Percentiles rank a stretch among this genome's conserved stretches.
phyloP scores from a whole-genome alignment of 1,284 basidiomycete species.

The Austroboletus novae-zelandiae region DNA sequence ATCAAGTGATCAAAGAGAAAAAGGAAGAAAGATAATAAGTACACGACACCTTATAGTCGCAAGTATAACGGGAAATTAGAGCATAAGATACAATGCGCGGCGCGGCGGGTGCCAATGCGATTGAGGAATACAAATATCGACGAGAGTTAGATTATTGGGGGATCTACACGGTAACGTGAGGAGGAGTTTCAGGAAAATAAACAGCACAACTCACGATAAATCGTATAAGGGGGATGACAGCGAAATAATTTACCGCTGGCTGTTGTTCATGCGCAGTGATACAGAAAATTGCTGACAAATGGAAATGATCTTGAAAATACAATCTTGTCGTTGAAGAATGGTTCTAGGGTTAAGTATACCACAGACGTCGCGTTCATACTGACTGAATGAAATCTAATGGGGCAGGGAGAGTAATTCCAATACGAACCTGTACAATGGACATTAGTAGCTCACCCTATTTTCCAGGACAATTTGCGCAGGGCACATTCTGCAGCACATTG shows the following conservation, averaged over 20 bases:
- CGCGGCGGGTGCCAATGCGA: neutral
- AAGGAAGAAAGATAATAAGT: neutral
- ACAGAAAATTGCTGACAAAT: too few species aligned
- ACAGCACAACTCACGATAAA: constrained; percentile 4
- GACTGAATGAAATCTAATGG: neutral
- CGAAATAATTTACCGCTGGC: too few species aligned
- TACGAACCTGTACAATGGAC: neutral
- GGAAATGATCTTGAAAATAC: too few species aligned
- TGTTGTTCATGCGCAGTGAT: too few species aligned
- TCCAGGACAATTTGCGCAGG: constrained; percentile 11
- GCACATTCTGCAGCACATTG: neutral
- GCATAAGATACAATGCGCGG: neutral
- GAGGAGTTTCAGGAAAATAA: neutral
- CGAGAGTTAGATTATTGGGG: neutral
- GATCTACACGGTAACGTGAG: constrained; percentile 4
- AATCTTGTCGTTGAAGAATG: too few species aligned
- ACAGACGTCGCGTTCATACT: neutral
- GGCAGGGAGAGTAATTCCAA: neutral
- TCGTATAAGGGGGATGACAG: too few species aligned
- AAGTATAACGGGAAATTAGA: neutral
- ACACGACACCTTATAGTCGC: neutral
- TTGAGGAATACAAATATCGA: neutral
- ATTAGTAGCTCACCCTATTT: constrained; percentile 6
- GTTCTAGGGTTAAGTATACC: too few species aligned
- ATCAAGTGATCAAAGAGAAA: neutral